A percentile compares a stretch with the other conserved stretches of the same genome.
These are phyloP conservation scores for Ceratocystis colombiana DNA, from an alignment of 2,329 filamentous ascomycete genomes.

Conservation along the genomic window DNA sequence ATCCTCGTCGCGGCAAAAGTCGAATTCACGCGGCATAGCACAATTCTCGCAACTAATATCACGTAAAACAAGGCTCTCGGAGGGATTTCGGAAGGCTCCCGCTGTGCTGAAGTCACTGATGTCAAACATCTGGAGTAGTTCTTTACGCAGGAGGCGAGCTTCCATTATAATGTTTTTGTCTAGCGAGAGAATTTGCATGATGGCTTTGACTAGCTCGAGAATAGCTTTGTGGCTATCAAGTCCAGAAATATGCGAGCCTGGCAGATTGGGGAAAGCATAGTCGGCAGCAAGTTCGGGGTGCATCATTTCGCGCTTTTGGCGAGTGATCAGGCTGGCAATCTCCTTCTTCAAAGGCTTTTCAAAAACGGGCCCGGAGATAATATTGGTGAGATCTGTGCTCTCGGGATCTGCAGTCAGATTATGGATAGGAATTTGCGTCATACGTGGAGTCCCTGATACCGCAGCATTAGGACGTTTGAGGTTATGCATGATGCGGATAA, in stretches of 20 bases:
- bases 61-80: slow-evolving; percentile 58
- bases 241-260: slow-evolving; percentile 51
- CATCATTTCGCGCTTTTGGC: slow-evolving; percentile 78
- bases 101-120: slow-evolving; percentile 86
- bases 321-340: slow-evolving; percentile 67
- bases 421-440: slow-evolving; percentile 52
- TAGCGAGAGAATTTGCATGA: slow-evolving; percentile 85
- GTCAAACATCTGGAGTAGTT: slow-evolving; percentile 81
- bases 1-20: slow-evolving; percentile 83
- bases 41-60: slow-evolving; percentile 84
- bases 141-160: slow-evolving; percentile 76
- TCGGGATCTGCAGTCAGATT: slow-evolving; percentile 49
- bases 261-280: slow-evolving; percentile 74
- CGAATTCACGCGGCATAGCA: slow-evolving; percentile 77
- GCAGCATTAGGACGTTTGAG: slow-evolving; percentile 59
- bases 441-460: slow-evolving; percentile 36
- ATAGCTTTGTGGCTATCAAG: slow-evolving; percentile 28
- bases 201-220: slow-evolving; percentile 81
- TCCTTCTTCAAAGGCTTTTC: slow-evolving; percentile 86
- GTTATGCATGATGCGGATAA: slow-evolving; percentile 85
- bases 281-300: slow-evolving; percentile 81
- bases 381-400: slow-evolving; percentile 35
- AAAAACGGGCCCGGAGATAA: slow-evolving; percentile 69
- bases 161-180: slow-evolving; percentile 87
- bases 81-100: slow-evolving; percentile 80